phyloP scores from a whole-genome alignment of 1,139 yeast genomes.

The Zygoascus meyerae region DNA sequence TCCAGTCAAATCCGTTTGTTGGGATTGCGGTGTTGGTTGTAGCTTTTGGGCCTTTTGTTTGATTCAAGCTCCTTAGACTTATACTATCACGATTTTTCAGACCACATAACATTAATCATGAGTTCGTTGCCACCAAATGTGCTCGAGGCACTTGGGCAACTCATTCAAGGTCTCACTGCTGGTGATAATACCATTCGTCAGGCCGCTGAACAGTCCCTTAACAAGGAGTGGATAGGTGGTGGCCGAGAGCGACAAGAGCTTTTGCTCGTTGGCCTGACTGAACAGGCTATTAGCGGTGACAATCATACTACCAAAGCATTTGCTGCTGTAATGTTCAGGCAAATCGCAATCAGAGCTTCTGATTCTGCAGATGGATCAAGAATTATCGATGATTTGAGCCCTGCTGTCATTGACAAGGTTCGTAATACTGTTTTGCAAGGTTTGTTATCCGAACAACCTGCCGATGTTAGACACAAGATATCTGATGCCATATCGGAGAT shows the following conservation, averaged over 20 bases:
- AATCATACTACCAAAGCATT: slow-evolving; percentile 52
- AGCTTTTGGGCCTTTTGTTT: no score
- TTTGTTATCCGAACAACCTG: slow-evolving; percentile 57
- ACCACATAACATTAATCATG: no score
- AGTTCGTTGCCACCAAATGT: slow-evolving; percentile 53
- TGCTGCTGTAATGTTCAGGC: slow-evolving; percentile 82
- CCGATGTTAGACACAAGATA: slow-evolving; percentile 79
- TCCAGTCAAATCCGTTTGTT: no score
- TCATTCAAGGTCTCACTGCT: slow-evolving; percentile 67
- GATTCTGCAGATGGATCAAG: slow-evolving; percentile 63
- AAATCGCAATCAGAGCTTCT: slow-evolving; percentile 75
- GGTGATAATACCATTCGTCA: slow-evolving; percentile 70
- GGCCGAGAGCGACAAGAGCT: slow-evolving; percentile 52
- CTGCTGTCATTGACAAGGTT: slow-evolving; percentile 55
- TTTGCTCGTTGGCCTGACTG: slow-evolving; percentile 72
- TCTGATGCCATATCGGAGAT: slow-evolving; percentile 94
- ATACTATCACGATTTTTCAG: no score
- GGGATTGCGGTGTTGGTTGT: no score
- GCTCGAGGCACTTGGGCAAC: slow-evolving; percentile 48
- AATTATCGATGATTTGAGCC: slow-evolving; percentile 65
- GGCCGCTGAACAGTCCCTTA: slow-evolving; percentile 69
- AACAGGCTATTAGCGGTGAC: slow-evolving; percentile 62
- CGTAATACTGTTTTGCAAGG: slow-evolving; percentile 66
- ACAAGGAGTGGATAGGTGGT: slow-evolving; percentile 61
- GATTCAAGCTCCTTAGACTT: no score